Conservation (phyloP, 2,329 filamentous ascomycete species). For the Emericellopsis cladophorae region DNA sequence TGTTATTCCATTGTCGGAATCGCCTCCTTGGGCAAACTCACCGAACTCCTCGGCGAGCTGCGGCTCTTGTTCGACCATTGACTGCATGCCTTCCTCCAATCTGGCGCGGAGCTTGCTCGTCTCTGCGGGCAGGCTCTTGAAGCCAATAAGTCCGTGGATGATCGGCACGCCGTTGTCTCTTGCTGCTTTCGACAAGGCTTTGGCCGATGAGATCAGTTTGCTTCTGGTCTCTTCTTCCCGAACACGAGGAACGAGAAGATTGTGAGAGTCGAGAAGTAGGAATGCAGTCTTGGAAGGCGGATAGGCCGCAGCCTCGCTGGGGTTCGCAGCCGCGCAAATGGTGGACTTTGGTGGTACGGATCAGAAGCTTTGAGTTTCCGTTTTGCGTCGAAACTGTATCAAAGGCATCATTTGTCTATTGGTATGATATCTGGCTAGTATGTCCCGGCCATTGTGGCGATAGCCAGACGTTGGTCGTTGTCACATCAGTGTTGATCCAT, state of each 20-base stretch:
- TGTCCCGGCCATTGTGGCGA: no score
- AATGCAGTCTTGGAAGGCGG: not conserved
- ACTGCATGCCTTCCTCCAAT: not conserved
- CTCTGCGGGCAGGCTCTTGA: not conserved
- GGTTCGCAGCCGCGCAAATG: not conserved
- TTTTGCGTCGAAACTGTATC: no score
- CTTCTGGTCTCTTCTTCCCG: not conserved
- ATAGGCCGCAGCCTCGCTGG: not conserved
- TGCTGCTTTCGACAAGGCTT: not conserved
- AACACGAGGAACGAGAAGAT: constrained; percentile 14
- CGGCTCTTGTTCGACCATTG: not conserved
- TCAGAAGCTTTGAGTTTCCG: no score
- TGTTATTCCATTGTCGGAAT: not conserved
- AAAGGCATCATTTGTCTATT: no score
- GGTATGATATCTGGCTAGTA: no score
- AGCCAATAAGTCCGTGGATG: not conserved
- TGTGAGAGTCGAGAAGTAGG: not conserved
- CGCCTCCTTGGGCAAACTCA: no score
- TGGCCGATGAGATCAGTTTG: not conserved
- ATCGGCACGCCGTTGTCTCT: not conserved
- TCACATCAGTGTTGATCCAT: no score
- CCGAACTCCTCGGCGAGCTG: not conserved
- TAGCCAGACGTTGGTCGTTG: no score
- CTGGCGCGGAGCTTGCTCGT: not conserved
- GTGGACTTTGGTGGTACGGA: no score